A percentile compares a stretch with the other conserved stretches of the same genome.
Evolutionary conservation across 2,329 filamentous ascomycete species (phyloP).

Genomic region (Sarocladium brachiariae): DNA sequence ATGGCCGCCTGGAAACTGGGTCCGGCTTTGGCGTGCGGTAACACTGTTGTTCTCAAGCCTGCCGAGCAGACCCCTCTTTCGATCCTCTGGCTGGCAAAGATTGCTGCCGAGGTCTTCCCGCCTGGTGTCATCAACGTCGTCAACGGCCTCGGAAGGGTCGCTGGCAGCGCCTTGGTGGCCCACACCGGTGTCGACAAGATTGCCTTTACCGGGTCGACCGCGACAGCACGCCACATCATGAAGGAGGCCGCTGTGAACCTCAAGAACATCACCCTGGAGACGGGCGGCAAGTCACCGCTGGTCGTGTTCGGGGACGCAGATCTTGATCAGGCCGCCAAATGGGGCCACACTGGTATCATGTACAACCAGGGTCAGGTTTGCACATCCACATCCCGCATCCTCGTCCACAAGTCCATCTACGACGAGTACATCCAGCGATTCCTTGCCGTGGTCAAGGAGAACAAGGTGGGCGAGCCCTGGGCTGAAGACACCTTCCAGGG

Average conservation of each 20-base stretch:
- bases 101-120: slow-evolving; percentile 64
- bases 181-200: slow-evolving; percentile 63
- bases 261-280: slow-evolving; percentile 53
- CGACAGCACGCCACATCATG: slow-evolving; percentile 61
- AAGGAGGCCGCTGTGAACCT: slow-evolving; percentile 52
- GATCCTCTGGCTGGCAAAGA: slow-evolving; percentile 50
- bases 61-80: slow-evolving; percentile 56
- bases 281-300: slow-evolving; percentile 52
- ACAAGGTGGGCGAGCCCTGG: slow-evolving; percentile 29
- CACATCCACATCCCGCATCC: slow-evolving; percentile 43
- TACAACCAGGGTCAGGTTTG: slow-evolving; percentile 50
- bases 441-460: slow-evolving; percentile 46
- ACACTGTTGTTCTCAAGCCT: slow-evolving; percentile 52
- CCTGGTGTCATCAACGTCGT: slow-evolving; percentile 65
- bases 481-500: slow-evolving; percentile 21
- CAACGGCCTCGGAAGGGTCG: slow-evolving; percentile 58
- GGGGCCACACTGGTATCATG: slow-evolving; percentile 1
- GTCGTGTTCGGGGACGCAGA: slow-evolving; percentile 51
- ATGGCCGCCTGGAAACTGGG: slow-evolving; percentile 73
- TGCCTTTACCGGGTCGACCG: slow-evolving; percentile 64
- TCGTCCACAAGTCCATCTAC: slow-evolving; percentile 5
- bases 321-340: neutral
- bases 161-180: slow-evolving; percentile 56
- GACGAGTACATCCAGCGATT: slow-evolving; percentile 54
- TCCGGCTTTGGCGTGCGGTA: slow-evolving; percentile 54